Evolutionary conservation across 306 rosid genomes (phyloP).

Genomic region (Aeschynomene evenia): DNA sequence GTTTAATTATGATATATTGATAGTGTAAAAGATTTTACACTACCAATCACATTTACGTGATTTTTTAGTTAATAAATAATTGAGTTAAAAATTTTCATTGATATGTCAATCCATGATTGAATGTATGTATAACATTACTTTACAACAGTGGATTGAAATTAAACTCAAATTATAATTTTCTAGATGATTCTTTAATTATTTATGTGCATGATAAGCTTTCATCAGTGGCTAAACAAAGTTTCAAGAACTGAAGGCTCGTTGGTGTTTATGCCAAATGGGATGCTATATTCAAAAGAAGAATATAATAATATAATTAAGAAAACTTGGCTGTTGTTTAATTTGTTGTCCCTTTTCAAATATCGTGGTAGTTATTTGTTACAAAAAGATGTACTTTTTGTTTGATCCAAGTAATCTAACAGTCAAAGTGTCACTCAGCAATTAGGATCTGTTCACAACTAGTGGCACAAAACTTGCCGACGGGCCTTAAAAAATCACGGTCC

Average conservation of each 20-base stretch:
- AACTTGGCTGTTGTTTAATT: neutral
- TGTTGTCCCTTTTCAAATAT: conserved; percentile 16
- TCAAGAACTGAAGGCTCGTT: neutral
- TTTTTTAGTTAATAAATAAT: too few relatives aligned
- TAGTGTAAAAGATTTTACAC: too few relatives aligned
- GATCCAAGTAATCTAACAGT: neutral
- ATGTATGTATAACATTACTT: too few relatives aligned
- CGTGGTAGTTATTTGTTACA: conserved; percentile 1
- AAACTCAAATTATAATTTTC: conserved; percentile 12
- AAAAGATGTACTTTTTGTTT: neutral
- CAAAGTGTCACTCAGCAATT: neutral
- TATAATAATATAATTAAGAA: neutral
- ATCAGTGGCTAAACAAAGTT: neutral
- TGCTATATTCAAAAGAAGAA: neutral
- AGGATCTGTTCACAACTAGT: neutral
- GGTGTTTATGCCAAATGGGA: conserved; percentile 17
- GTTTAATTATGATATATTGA: too few relatives aligned
- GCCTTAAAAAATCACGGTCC: too few relatives aligned
- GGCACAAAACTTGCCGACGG: neutral
- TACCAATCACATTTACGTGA: too few relatives aligned
- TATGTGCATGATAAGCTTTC: neutral
- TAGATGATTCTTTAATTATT: neutral
- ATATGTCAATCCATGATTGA: too few relatives aligned
- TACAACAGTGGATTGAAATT: too few relatives aligned
- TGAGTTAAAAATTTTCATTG: too few relatives aligned